Evolutionary conservation across 345 rosid genomes (phyloP).

Genomic region (Salix purpurea): DNA sequence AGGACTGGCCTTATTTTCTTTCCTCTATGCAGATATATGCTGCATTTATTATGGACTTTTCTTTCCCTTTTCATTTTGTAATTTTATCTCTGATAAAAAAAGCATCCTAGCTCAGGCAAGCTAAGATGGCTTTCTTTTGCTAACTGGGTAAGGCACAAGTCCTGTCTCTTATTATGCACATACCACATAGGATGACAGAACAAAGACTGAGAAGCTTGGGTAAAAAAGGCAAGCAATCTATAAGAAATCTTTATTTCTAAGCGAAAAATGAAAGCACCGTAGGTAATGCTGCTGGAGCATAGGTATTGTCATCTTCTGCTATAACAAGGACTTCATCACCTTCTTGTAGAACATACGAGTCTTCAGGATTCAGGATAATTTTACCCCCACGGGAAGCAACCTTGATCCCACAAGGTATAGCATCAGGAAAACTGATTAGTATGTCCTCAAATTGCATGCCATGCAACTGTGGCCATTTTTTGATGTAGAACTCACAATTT

Average conservation of each 20-base stretch:
- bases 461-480: constrained; percentile 65
- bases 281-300: constrained; percentile 57
- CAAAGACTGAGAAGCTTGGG: not conserved
- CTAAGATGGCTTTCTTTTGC: not conserved
- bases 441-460: constrained; percentile 67
- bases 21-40: not conserved
- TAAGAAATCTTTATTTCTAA: constrained; percentile 12
- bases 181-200: not conserved
- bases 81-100: not conserved
- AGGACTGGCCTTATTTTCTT: not conserved
- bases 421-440: constrained; percentile 70
- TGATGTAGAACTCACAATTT: constrained; percentile 71
- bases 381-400: constrained; percentile 64
- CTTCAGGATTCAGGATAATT: constrained; percentile 68
- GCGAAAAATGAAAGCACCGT: constrained; percentile 53
- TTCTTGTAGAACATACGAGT: constrained; percentile 56
- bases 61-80: not conserved
- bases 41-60: not conserved
- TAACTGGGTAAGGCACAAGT: constrained; percentile 1
- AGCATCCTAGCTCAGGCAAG: not conserved
- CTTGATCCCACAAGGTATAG: constrained; percentile 72
- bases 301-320: constrained; percentile 76
- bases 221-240: not conserved
- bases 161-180: not conserved
- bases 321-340: constrained; percentile 77